Conservation (phyloP, 2,329 filamentous ascomycete genomes). For the Diplodia sapinea region DNA sequence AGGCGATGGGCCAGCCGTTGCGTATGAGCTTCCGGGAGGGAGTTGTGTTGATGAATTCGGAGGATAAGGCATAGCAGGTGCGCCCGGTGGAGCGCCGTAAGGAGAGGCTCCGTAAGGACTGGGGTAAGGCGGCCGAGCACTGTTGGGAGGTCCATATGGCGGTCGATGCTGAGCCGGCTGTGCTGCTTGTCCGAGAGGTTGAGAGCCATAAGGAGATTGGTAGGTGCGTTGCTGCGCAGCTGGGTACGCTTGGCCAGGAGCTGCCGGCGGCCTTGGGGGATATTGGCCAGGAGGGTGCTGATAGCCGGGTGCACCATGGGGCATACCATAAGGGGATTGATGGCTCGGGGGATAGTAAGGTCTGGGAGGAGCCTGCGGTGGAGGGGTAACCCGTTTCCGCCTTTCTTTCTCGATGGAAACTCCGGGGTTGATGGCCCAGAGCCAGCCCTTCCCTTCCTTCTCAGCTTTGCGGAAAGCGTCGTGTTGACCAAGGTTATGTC, state of each 20-base stretch:
- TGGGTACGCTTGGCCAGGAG: constrained; percentile 24
- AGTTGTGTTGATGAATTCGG: constrained; percentile 9
- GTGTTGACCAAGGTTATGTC: constrained; percentile 67
- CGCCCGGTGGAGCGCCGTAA: constrained; percentile 14
- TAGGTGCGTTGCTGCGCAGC: constrained; percentile 26
- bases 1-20: constrained; percentile 27
- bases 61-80: constrained; percentile 15
- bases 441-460: constrained; percentile 64
- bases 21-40: constrained; percentile 12
- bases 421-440: constrained; percentile 66
- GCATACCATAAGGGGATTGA: constrained; percentile 28
- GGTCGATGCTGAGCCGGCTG: constrained; percentile 16
- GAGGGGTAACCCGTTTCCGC: constrained; percentile 58
- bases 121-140: constrained; percentile 24
- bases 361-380: constrained; percentile 39
- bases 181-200: constrained; percentile 29
- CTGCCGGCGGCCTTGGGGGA: constrained; percentile 25
- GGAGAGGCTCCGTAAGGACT: constrained; percentile 28
- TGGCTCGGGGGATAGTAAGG: constrained; percentile 28
- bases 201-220: constrained; percentile 28
- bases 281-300: constrained; percentile 27
- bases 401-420: constrained; percentile 65
- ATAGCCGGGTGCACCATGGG: constrained; percentile 22
- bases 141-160: constrained; percentile 24
- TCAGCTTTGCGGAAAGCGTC: constrained; percentile 66